phyloP scores from a whole-genome alignment of 345 rosid species.

The Corchorus capsularis region DNA sequence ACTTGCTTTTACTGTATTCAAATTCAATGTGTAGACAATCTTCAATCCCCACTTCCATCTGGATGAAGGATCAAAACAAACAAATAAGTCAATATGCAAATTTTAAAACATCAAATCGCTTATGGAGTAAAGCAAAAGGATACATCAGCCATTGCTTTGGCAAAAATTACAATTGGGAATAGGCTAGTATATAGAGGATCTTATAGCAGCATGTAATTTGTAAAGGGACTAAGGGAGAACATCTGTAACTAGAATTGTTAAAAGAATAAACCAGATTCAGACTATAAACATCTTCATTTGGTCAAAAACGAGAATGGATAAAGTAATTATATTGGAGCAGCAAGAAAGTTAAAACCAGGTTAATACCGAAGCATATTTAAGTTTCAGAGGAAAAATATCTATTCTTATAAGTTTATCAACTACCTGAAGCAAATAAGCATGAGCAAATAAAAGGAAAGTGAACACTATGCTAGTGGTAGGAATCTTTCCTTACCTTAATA shows the following conservation, averaged over 20 bases:
- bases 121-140: conserved; percentile 2
- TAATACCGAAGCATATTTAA: neutral
- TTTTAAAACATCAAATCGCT: neutral
- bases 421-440: neutral
- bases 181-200: neutral
- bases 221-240: neutral
- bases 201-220: neutral
- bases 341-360: neutral
- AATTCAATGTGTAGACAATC: conserved; percentile 68
- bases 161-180: neutral
- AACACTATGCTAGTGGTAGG: neutral
- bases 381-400: neutral
- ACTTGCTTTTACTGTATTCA: conserved; percentile 74
- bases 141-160: neutral
- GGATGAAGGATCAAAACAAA: conserved; percentile 15
- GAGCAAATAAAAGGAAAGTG: neutral
- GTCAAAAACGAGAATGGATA: neutral
- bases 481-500: conserved; percentile 20
- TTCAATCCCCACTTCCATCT: conserved; percentile 71
- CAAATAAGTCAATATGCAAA: neutral
- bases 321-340: neutral
- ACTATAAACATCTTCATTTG: neutral
- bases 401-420: neutral
- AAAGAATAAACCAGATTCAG: neutral
- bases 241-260: neutral